These are phyloP conservation scores for Nicotiana obtusifolia DNA, from an alignment of 257 asterid genomes.

Conservation along the genomic window DNA sequence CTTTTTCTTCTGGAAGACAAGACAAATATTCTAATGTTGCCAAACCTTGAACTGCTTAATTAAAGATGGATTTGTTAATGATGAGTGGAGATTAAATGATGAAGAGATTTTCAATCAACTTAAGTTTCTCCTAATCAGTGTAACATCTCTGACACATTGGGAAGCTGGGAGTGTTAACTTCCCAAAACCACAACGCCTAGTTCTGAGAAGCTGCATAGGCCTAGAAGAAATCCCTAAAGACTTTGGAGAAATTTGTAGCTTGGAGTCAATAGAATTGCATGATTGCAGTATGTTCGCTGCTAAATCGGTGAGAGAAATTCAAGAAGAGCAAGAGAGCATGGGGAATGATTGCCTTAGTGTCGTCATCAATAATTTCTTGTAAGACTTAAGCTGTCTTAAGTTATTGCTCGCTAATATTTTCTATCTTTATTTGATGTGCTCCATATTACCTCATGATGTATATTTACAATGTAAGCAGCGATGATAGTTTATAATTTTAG, in stretches of 20 bases:
- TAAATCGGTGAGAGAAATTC: background rate
- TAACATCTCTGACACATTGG: background rate
- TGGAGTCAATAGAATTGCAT: background rate
- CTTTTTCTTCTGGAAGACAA: background rate
- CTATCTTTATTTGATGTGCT: no score
- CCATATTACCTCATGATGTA: no score
- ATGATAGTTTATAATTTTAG: no score
- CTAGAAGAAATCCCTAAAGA: background rate
- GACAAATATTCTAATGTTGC: background rate
- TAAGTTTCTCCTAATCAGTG: background rate
- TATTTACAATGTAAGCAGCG: no score
- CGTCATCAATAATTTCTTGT: background rate
- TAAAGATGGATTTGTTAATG: background rate
- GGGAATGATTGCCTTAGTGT: background rate
- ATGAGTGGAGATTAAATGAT: background rate
- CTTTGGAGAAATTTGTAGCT: background rate
- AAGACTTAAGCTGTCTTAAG: no score
- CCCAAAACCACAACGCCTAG: no score
- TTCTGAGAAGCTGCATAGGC: background rate
- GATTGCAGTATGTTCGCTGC: background rate
- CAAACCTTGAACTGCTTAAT: background rate
- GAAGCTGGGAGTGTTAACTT: background rate
- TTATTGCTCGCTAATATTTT: no score
- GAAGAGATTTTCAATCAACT: background rate
- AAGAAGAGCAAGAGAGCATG: background rate